Percentiles rank a stretch among this genome's conserved stretches.
These are phyloP conservation scores for Colletotrichum lini DNA, from an alignment of 2,329 filamentous ascomycete genomes.

Conservation along the genomic window DNA sequence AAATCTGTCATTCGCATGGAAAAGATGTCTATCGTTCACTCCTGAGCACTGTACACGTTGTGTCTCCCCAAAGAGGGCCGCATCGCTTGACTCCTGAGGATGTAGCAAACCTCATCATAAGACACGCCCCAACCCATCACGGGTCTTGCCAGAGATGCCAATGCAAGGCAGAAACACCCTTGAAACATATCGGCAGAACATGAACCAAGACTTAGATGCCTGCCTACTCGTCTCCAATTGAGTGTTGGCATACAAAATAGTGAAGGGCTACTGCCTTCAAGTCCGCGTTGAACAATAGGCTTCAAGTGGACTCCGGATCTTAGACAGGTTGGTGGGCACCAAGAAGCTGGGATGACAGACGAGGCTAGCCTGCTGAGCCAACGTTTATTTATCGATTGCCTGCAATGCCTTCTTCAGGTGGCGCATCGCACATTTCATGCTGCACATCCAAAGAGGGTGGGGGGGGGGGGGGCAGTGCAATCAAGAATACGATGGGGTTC, in stretches of 20 bases:
- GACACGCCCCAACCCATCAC: background rate
- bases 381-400: background rate
- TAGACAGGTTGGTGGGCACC: background rate
- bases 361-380: background rate
- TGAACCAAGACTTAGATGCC: background rate
- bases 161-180: background rate
- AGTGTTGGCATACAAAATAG: no score
- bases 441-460: conserved; percentile 11
- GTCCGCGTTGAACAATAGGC: background rate
- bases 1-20: background rate
- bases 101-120: background rate
- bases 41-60: no score
- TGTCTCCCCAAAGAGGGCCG: background rate
- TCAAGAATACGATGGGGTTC: background rate
- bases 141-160: background rate
- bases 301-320: background rate
- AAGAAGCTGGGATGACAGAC: background rate
- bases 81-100: background rate
- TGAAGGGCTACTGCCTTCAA: background rate
- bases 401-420: conserved; percentile 5
- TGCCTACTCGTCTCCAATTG: background rate
- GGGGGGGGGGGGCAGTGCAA: background rate
- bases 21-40: background rate
- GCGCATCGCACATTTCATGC: background rate
- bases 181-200: background rate